These are phyloP conservation scores for Melanogaster broomeanus DNA, from an alignment of 768 basidiomycete genomes.

Conservation along the genomic window DNA sequence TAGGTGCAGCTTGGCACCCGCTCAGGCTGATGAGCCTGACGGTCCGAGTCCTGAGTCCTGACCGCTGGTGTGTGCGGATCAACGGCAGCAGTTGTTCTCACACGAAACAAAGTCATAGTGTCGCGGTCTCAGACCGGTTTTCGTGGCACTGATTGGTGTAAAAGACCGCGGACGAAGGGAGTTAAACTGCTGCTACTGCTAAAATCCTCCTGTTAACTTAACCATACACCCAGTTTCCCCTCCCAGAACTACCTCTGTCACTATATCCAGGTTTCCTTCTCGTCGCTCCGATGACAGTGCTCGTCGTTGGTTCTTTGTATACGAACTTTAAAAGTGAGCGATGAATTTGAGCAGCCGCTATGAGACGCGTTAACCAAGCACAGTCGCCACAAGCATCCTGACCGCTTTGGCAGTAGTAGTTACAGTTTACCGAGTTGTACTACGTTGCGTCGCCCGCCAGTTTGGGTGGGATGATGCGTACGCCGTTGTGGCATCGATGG, in stretches of 20 bases:
- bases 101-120: neutral
- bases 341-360: neutral
- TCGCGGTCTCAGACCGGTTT: neutral
- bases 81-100: neutral
- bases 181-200: neutral
- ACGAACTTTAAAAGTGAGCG: slow-evolving; percentile 14
- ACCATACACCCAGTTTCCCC: neutral
- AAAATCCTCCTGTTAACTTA: too few relatives aligned
- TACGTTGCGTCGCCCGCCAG: neutral
- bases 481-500: slow-evolving; percentile 1
- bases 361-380: neutral
- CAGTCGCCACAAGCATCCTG: slow-evolving; percentile 12
- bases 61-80: neutral
- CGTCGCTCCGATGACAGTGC: neutral
- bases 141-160: too few relatives aligned
- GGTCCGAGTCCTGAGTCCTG: too few relatives aligned
- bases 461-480: slow-evolving; percentile 24
- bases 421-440: neutral
- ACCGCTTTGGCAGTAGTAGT: slow-evolving; percentile 2
- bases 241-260: neutral
- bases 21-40: too few relatives aligned
- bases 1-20: too few relatives aligned
- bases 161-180: neutral
- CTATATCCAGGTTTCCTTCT: neutral
- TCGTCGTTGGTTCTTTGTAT: neutral